Percentiles rank a stretch among this genome's conserved stretches.
phyloP scores from a whole-genome alignment of 2,329 filamentous ascomycete genomes.

The Colletotrichum lupini region DNA sequence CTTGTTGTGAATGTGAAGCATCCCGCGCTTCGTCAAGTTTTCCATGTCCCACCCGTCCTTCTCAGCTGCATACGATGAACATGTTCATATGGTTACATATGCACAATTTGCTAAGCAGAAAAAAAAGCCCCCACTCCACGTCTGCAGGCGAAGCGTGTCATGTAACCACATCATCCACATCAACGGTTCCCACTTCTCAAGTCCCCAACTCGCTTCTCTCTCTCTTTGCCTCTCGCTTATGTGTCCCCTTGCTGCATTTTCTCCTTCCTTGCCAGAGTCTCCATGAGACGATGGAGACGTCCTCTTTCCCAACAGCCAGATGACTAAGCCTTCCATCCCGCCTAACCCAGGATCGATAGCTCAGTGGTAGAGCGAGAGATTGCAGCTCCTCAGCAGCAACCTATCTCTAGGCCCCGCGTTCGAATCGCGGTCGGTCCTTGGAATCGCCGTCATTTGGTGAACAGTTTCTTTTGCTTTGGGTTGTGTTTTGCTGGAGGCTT shows the following conservation, averaged over 20 bases:
- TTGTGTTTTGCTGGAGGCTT: background rate
- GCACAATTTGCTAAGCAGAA: conserved; percentile 12
- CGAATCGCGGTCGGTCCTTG: conserved; percentile 35
- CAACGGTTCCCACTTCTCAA: conserved; percentile 9
- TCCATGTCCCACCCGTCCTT: background rate
- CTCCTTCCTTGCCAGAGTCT: background rate
- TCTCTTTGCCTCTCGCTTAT: background rate
- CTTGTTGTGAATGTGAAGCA: background rate
- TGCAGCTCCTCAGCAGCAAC: conserved; percentile 22
- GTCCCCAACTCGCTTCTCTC: conserved; percentile 6
- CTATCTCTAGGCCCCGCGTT: conserved; percentile 36
- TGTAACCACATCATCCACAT: too few relatives aligned
- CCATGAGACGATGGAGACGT: background rate
- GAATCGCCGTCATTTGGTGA: accelerated
- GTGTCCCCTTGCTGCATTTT: background rate
- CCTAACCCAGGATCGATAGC: conserved; percentile 30
- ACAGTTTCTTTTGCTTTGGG: background rate
- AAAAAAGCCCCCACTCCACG: too few relatives aligned
- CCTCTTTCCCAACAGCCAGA: background rate
- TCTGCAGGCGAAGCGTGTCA: too few relatives aligned
- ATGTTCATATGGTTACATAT: background rate
- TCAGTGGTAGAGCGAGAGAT: conserved; percentile 37
- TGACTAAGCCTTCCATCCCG: conserved; percentile 7
- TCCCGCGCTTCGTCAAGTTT: background rate
- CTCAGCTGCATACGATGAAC: background rate